phyloP scores from a whole-genome alignment of 129 eudicot genomes.

The Flaveria brownii region DNA sequence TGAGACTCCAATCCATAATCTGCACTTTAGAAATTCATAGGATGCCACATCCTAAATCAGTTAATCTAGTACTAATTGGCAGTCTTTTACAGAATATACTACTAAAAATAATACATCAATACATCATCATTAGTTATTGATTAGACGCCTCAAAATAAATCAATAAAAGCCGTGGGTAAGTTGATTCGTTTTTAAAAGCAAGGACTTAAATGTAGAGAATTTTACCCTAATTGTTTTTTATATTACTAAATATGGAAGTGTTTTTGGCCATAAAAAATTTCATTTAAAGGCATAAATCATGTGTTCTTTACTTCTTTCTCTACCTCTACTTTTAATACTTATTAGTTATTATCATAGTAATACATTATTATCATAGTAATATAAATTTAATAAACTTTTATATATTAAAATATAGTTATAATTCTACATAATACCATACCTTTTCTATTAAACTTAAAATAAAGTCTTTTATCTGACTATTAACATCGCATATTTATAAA shows the following conservation, averaged over 20 bases:
- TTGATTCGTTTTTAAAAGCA: slow-evolving; percentile 7
- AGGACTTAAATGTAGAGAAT: slow-evolving; percentile 4
- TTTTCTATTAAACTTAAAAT: not conserved
- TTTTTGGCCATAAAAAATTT: slow-evolving; percentile 23
- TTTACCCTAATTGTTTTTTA: slow-evolving; percentile 6
- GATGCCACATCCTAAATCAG: no score
- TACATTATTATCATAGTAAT: not conserved
- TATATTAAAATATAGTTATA: not conserved
- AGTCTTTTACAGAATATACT: no score
- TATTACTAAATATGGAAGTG: slow-evolving; percentile 17
- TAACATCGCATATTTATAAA: not conserved
- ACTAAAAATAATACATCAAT: no score
- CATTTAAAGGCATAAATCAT: not conserved
- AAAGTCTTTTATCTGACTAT: not conserved
- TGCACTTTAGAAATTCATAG: no score
- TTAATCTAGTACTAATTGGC: no score
- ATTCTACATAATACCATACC: not conserved
- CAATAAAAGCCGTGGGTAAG: not conserved
- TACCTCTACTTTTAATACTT: not conserved
- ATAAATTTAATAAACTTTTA: not conserved
- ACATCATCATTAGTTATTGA: no score
- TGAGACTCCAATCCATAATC: no score
- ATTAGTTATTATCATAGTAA: no score
- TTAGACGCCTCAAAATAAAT: no score
- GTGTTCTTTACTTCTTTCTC: not conserved